Percentiles rank a stretch among this genome's conserved stretches.
phyloP scores from a whole-genome alignment of 495 filamentous ascomycete species.

The Podospora bellae-mahoneyi region DNA sequence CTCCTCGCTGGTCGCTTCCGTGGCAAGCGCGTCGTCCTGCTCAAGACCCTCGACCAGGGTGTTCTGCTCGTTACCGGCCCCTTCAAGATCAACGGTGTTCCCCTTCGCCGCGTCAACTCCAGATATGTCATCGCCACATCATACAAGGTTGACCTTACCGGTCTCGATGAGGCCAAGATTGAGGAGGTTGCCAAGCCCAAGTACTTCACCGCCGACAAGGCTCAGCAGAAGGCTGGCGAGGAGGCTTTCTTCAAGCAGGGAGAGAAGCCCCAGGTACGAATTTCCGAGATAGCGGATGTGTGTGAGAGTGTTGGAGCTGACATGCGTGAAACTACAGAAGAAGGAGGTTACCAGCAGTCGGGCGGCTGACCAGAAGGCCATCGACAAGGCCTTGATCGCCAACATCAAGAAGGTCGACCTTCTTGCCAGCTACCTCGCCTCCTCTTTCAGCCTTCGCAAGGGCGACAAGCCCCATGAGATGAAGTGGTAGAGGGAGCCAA shows the following conservation, averaged over 20 bases:
- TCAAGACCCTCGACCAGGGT: constrained; percentile 94
- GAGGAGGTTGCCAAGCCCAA: constrained; percentile 78
- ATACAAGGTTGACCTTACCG: constrained; percentile 77
- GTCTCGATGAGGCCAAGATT: constrained; percentile 75
- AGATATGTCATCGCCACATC: constrained; percentile 99
- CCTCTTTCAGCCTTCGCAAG: constrained; percentile 92
- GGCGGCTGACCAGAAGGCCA: constrained; percentile 92
- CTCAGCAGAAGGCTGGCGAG: constrained; percentile 81
- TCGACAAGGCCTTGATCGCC: constrained; percentile 88
- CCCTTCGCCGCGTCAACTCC: constrained; percentile 94
- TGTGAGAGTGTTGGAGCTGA: constrained; percentile 26
- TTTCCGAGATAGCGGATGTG: neutral
- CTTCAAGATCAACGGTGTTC: constrained; percentile 99
- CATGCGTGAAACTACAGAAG: constrained; percentile 62
- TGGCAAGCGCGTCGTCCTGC: constrained; percentile 98
- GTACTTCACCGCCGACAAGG: constrained; percentile 96
- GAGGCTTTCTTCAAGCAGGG: constrained; percentile 99
- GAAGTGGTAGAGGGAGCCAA: constrained; percentile 63
- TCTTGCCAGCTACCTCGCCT: constrained; percentile 83
- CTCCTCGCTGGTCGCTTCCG: constrained; percentile 99
- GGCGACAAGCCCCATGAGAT: constrained; percentile 99
- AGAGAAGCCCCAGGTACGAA: constrained; percentile 89
- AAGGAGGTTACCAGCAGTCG: constrained; percentile 86
- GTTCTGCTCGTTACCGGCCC: constrained; percentile 98
- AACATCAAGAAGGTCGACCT: constrained; percentile 94